phyloP scores from a whole-genome alignment of 352 stramenopile genomes.

The Globisporangium rhizosaccharum region DNA sequence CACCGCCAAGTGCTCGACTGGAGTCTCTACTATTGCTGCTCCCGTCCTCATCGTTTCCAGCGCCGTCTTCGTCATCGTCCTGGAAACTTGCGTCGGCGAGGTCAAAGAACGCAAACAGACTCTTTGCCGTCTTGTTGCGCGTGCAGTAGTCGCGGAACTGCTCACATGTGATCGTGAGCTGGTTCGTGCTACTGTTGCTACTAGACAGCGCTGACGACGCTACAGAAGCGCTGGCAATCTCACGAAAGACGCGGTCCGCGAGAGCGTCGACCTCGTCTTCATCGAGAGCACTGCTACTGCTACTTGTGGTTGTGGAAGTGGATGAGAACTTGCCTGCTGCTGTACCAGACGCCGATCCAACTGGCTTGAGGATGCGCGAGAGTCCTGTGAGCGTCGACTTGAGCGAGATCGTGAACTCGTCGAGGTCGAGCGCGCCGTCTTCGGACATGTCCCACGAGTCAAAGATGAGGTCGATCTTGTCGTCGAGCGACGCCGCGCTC shows the following conservation, averaged over 20 bases:
- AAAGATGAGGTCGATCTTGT: conserved; percentile 82
- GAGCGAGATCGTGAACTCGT: conserved; percentile 84
- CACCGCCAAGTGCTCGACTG: not conserved
- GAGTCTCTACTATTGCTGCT: not conserved
- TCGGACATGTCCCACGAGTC: conserved; percentile 88
- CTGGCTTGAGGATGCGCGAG: conserved; percentile 51
- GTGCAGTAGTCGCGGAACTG: conserved; percentile 74
- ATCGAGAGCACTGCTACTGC: conserved; percentile 15
- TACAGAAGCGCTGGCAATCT: conserved; percentile 41
- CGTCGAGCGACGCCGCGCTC: conserved; percentile 41
- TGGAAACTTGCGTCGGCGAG: conserved; percentile 21
- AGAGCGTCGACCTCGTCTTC: conserved; percentile 67
- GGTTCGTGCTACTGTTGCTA: conserved; percentile 15
- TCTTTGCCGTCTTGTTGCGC: conserved; percentile 49
- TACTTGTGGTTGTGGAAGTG: not conserved
- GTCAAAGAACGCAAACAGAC: conserved; percentile 67
- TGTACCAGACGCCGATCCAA: not conserved
- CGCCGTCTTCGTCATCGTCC: conserved; percentile 8
- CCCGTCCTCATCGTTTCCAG: not conserved
- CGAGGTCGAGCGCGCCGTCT: conserved; percentile 66
- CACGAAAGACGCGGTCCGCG: conserved; percentile 57
- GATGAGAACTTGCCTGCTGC: not conserved
- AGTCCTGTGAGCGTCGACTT: conserved; percentile 79
- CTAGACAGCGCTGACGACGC: not conserved
- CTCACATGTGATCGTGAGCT: conserved; percentile 60